Evolutionary conservation across 2,329 filamentous ascomycete species (phyloP).

Genomic region (Malbranchea zuffiana): DNA sequence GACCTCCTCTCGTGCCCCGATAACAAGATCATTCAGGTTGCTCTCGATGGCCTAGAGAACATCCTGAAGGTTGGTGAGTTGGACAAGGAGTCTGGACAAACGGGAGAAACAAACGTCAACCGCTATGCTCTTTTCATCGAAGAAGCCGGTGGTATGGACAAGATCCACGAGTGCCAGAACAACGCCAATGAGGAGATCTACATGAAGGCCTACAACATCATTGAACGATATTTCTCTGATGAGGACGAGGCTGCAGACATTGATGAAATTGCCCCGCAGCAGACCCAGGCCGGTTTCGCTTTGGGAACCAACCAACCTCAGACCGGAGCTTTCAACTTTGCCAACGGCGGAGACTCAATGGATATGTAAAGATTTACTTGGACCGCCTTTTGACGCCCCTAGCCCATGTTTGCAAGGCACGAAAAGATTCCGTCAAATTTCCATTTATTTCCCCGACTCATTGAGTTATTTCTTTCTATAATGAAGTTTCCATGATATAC

Average conservation of each 20-base stretch:
- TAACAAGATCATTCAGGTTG: conserved; percentile 99
- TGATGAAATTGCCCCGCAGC: conserved; percentile 64
- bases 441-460: conserved; percentile 2
- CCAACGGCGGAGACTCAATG: conserved; percentile 60
- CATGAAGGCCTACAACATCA: conserved; percentile 99
- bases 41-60: conserved; percentile 94
- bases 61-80: conserved; percentile 98
- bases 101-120: conserved; percentile 55
- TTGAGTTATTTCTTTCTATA: conserved; percentile 16
- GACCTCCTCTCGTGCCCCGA: conserved; percentile 92
- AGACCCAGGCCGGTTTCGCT: conserved; percentile 65
- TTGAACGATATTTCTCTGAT: conserved; percentile 99
- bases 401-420: conserved; percentile 1
- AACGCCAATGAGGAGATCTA: conserved; percentile 99
- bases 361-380: conserved; percentile 50
- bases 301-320: conserved; percentile 54
- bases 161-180: conserved; percentile 99
- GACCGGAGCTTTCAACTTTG: conserved; percentile 81
- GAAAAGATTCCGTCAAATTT: neutral
- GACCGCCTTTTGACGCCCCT: conserved; percentile 1
- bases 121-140: conserved; percentile 96
- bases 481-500: conserved; percentile 30
- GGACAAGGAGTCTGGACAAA: conserved; percentile 73
- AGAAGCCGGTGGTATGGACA: conserved; percentile 98
- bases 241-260: conserved; percentile 80